Evolutionary conservation across 345 rosid genomes (phyloP), one percentile per base, ranked within the genome.

Genomic region (Psidium guajava): DNA sequence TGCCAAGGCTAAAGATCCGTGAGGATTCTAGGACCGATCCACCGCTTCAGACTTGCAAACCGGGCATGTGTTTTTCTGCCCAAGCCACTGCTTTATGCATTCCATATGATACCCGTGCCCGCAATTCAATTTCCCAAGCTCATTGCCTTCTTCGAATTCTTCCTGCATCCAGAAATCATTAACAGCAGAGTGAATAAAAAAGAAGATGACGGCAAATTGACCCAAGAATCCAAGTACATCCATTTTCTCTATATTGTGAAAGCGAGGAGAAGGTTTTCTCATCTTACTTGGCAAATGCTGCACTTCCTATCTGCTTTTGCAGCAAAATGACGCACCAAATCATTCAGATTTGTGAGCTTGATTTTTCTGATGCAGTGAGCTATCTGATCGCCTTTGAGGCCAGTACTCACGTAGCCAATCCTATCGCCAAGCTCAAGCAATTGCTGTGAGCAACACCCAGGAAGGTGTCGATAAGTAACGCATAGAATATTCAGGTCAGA

Each of bases 11-110:
- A 28, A 61, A 69, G 77, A 69, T 18, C 18, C 25, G 3, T 24
- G 15, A 32, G 16, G 54, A 51, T 82, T 54, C 89, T 86, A 94
- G 85, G 88, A 84, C 85, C 94, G 86, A 87, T 85, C 86, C 52
- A 89, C 88, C 22, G 96, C 94, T 47, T 90, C 93, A 3, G 89
- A 85, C 91, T 97, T 97, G 86, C 98, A 95, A 85, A 97, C 94
- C 1, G 98, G 98, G 90, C 99, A 97, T 7, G 88, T 84, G 82
- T 97, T 97, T 87, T 97, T 97, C 86, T 87, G 96, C 21, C 89
- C 85, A 16, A 97, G 94, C 98, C 99, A 97, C 82, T 92, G 96
- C 89, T 93, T 95, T 89, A 97, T 92, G 57, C 99, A 97, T 16
- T 91, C 91, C 27, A 93, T 74, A 91, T 96, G 99, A 85, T 93